Evolutionary conservation across 2,329 filamentous ascomycete species (phyloP).

Genomic region (Ambrosiella cleistominuta): DNA sequence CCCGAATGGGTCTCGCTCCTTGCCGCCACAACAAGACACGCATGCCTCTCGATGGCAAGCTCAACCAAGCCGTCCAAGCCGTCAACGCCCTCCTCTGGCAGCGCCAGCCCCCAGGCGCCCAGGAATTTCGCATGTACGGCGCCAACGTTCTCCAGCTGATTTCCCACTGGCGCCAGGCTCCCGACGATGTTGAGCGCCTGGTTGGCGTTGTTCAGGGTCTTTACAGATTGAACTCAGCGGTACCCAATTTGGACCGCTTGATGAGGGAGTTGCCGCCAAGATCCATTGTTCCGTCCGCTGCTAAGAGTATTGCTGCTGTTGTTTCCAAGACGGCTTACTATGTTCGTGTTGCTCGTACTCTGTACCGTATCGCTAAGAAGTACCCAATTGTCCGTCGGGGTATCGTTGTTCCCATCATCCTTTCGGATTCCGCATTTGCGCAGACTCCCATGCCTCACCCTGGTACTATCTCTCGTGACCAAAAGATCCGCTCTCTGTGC

Average conservation of each 20-base stretch:
- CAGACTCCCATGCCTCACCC: constrained; percentile 6
- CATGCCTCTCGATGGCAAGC: constrained; percentile 11
- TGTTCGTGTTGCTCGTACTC: constrained; percentile 13
- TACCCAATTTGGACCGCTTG: constrained; percentile 6
- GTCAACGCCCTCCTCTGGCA: constrained; percentile 9
- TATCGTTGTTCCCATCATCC: constrained; percentile 17
- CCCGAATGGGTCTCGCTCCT: constrained; percentile 11
- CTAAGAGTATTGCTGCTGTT: constrained; percentile 10
- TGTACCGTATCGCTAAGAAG: constrained; percentile 19
- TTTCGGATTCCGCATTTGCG: constrained; percentile 13
- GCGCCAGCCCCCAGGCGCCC: constrained; percentile 3
- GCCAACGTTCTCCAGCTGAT: constrained; percentile 5
- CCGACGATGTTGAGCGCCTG: constrained; percentile 1
- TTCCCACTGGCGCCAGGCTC: constrained; percentile 5
- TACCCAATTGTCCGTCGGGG: constrained; percentile 18
- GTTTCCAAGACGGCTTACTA: constrained; percentile 12
- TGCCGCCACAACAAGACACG: constrained; percentile 13
- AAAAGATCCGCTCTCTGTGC: constrained; percentile 8
- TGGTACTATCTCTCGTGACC: constrained; percentile 8
- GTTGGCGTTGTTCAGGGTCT: constrained; percentile 7
- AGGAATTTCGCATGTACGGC: constrained; percentile 6
- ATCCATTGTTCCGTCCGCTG: constrained; percentile 9
- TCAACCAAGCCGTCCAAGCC: constrained; percentile 9
- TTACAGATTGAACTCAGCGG: not conserved
- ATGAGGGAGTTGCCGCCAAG: constrained; percentile 7